Base-by-base conservation (phyloP, 1,284 basidiomycete species). In the Inonotus obliquus region DNA sequence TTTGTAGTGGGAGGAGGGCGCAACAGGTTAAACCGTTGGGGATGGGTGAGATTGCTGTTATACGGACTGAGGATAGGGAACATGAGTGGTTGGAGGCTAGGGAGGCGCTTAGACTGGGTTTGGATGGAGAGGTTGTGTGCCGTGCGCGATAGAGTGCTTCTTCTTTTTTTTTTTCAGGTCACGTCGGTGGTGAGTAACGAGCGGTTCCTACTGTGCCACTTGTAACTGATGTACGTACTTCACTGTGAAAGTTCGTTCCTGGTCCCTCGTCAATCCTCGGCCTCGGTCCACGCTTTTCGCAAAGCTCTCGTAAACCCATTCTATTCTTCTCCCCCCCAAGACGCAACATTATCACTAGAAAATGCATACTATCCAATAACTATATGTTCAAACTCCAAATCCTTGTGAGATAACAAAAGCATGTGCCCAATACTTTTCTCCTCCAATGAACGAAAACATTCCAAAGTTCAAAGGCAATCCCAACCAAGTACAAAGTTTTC, bases 1-100 rank as follows among this genome's bases (percentile, higher is more conserved):
- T 95, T 58, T 92, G 91, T 66, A 86, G 84, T 23, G 92, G 87
- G 21, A 76, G 86, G 66, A 76, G 85, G 65, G 90, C 81, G 47
- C 88, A 86, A 75, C 86, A 78, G 2, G 77, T 93, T 29, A 85
- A 85, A 66, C 90, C 92, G 0, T 74, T 94, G 61, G 83, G 85
- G 0, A 82, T 96, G 79, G 93, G 94, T 23, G 94, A 96, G 75
- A 85, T 96, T 69, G 92, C 89, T 6, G 84, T 95, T 38, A 84
- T 96, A 32, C 81, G 78, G 70, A 93, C 89, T 53, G 81, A 79
- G 67, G 78, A 79, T 67, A 82, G 74, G 73, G 89, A 90, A 70
- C 77, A 89, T 62, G 85, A 89, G 65, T 84, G 81, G 86, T 63
- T 89, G 65, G 87, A 89, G 72, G 87, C 86, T n/a, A 75, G 87